Conservation (phyloP, 495 filamentous ascomycete species). For the Neurospora sp. region DNA sequence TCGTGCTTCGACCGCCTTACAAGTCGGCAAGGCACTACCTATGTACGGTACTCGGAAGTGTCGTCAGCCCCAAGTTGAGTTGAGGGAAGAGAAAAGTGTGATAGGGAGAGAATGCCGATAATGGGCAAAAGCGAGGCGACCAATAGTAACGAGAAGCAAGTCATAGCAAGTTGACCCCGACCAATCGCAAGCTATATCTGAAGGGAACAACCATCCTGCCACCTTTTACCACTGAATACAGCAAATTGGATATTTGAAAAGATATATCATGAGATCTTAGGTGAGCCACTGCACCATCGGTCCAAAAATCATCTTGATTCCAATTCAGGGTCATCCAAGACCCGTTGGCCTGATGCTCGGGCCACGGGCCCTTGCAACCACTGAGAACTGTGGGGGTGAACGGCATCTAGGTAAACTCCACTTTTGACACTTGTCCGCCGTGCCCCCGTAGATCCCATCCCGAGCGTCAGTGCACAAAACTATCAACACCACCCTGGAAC, state of each 20-base stretch:
- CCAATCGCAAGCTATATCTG: neutral
- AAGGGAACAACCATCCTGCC: neutral
- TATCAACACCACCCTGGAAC: neutral
- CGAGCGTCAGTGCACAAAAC: neutral
- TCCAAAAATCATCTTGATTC: neutral
- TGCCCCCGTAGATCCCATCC: neutral
- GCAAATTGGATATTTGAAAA: neutral
- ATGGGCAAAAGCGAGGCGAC: slow-evolving; percentile 11
- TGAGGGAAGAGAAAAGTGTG: neutral
- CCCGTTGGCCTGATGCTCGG: neutral
- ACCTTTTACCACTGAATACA: neutral
- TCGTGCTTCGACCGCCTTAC: neutral
- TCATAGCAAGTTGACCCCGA: neutral
- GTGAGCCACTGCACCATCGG: neutral
- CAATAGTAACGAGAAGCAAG: slow-evolving; percentile 2
- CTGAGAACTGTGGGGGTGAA: neutral
- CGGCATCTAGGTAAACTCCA: neutral
- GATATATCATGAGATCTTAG: neutral
- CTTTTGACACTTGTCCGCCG: neutral
- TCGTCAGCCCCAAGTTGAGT: neutral
- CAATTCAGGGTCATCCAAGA: neutral
- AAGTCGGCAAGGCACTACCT: neutral
- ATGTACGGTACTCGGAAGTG: neutral
- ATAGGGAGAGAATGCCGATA: neutral
- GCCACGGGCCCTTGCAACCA: neutral